Conservation (phyloP, 805 yeast genomes). For the Starmerella vaccinii region DNA sequence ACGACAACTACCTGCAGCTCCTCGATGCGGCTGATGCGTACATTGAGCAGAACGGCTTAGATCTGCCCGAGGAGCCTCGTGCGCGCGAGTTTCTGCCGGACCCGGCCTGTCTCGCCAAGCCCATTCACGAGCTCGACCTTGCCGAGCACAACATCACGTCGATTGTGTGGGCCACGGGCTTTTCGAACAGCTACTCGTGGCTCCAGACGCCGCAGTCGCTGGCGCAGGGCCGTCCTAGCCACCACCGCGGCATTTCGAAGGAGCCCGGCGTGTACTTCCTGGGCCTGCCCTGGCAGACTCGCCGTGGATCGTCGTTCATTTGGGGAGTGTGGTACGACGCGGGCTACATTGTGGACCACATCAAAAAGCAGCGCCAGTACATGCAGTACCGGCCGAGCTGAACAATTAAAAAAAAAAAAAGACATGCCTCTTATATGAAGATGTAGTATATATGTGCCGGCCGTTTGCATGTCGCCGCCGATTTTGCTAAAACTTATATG, state of each 20-base stretch:
- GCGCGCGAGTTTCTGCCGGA: conserved; percentile 14
- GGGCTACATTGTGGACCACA: conserved; percentile 16
- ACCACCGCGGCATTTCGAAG: conserved; percentile 17
- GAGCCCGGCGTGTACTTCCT: conserved; percentile 21
- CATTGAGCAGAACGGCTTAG: conserved; percentile 12
- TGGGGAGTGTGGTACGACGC: conserved; percentile 24
- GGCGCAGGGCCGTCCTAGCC: conserved; percentile 13
- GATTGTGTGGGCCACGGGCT: conserved; percentile 22
- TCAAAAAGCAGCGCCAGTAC: conserved; percentile 16
- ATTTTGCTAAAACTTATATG: too few species aligned
- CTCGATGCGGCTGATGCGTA: conserved; percentile 18
- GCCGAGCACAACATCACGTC: conserved; percentile 9
- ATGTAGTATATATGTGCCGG: too few species aligned
- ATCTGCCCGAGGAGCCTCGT: conserved; percentile 17
- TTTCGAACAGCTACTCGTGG: conserved; percentile 18
- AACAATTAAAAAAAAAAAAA: neutral
- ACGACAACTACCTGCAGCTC: conserved; percentile 17
- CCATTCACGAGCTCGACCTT: conserved; percentile 14
- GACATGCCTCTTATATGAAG: too few species aligned
- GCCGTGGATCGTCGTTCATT: conserved; percentile 22
- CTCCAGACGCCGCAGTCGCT: conserved; percentile 10
- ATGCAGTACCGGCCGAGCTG: conserved; percentile 5
- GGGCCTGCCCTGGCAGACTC: conserved; percentile 22
- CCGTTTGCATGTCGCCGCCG: too few species aligned
- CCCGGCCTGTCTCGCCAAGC: conserved; percentile 14